A percentile compares a stretch with the other conserved stretches of the same genome.
These are phyloP conservation scores for Botrytis cinerea DNA, from an alignment of 2,329 filamentous ascomycete species.

Conservation along the genomic window DNA sequence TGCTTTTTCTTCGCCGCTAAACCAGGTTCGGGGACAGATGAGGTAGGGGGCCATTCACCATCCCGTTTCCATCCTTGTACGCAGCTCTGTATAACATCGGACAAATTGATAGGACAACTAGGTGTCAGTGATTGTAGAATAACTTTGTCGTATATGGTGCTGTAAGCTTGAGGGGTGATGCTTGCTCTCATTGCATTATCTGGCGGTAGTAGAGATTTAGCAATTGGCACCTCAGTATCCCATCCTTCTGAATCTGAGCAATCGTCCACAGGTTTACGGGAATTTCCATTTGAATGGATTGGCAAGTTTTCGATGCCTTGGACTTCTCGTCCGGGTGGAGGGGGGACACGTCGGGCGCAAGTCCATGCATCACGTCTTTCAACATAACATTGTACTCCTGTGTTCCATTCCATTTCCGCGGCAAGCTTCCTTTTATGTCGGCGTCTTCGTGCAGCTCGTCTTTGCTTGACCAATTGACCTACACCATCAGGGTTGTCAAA, in stretches of 20 bases:
- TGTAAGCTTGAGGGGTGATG: slow-evolving; percentile 73
- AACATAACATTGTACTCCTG: slow-evolving; percentile 77
- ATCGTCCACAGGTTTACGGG: slow-evolving; percentile 33
- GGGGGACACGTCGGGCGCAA: slow-evolving; percentile 61
- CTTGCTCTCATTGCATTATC: slow-evolving; percentile 75
- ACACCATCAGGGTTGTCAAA: slow-evolving; percentile 47
- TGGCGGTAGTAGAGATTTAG: slow-evolving; percentile 70
- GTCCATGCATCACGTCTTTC: slow-evolving; percentile 83
- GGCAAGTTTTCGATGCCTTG: slow-evolving; percentile 34
- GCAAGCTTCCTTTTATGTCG: slow-evolving; percentile 52
- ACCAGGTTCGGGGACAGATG: slow-evolving; percentile 47
- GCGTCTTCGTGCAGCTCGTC: slow-evolving; percentile 44
- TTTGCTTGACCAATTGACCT: slow-evolving; percentile 36
- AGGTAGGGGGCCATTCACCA: slow-evolving; percentile 84
- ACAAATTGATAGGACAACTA: slow-evolving; percentile 83
- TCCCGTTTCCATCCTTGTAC: slow-evolving; percentile 91
- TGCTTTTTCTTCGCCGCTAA: slow-evolving; percentile 29
- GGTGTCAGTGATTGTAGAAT: slow-evolving; percentile 78
- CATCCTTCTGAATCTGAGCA: slow-evolving; percentile 33
- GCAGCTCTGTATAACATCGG: slow-evolving; percentile 76
- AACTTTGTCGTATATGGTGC: slow-evolving; percentile 86
- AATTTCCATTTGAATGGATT: slow-evolving; percentile 38
- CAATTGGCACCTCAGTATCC: slow-evolving; percentile 60
- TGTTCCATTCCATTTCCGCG: slow-evolving; percentile 74
- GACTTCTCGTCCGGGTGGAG: slow-evolving; percentile 44